phyloP scores from a whole-genome alignment of 1,284 basidiomycete species.

The Naganishia liquefaciens region DNA sequence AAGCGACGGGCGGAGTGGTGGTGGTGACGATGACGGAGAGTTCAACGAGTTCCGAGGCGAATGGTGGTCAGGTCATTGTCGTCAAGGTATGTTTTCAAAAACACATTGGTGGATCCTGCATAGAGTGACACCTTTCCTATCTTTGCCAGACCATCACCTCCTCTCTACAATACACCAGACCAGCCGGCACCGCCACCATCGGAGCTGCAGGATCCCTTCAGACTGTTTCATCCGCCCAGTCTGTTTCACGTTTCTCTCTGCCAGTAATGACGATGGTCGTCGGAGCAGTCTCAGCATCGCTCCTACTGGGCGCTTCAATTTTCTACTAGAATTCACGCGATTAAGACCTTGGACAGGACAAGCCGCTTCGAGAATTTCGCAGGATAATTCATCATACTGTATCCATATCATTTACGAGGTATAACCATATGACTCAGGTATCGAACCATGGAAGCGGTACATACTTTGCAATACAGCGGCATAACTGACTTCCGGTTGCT shows the following conservation, averaged over 20 bases:
- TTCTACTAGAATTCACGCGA: constrained; percentile 1
- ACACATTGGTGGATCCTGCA: no score
- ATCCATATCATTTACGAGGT: constrained; percentile 4
- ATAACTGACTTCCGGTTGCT: no score
- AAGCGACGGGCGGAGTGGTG: constrained; percentile 24
- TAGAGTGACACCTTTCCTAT: no score
- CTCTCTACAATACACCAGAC: constrained; percentile 26
- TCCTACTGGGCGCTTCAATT: constrained; percentile 4
- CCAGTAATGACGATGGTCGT: background rate
- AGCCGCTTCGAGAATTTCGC: background rate
- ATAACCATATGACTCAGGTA: no score
- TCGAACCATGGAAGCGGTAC: no score
- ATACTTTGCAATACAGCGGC: no score
- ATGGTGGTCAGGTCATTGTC: constrained; percentile 29
- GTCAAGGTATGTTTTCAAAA: constrained; percentile 24
- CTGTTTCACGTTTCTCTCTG: background rate
- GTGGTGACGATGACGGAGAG: constrained; percentile 29
- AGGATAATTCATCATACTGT: background rate
- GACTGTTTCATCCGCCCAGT: constrained; percentile 10
- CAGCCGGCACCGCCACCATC: constrained; percentile 22
- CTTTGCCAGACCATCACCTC: constrained; percentile 30
- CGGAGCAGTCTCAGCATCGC: constrained; percentile 11
- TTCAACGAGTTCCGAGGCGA: constrained; percentile 22
- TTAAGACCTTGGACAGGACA: background rate
- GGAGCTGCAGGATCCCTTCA: constrained; percentile 14